Conservation (phyloP, 225 moss, liverwort and hornwort species). For the Rhytidiadelphus loreus region DNA sequence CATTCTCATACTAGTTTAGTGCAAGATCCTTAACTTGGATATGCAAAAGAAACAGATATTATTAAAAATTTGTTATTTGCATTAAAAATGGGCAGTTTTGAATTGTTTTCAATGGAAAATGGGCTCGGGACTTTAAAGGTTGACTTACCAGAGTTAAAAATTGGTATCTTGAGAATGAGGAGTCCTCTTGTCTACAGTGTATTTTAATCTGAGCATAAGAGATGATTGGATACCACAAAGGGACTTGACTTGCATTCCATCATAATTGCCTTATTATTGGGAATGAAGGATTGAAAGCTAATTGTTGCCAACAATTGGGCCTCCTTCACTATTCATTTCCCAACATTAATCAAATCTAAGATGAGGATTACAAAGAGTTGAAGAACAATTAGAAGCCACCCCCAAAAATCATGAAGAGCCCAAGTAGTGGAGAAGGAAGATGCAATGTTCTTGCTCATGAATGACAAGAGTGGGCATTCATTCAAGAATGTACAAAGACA, state of each 20-base stretch:
- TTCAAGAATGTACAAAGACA: slow-evolving; percentile 12
- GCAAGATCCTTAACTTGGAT: neutral
- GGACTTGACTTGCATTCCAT: neutral
- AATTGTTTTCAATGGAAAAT: no score
- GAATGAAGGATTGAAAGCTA: neutral
- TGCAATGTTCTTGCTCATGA: slow-evolving; percentile 1
- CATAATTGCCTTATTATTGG: neutral
- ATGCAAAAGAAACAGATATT: neutral
- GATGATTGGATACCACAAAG: neutral
- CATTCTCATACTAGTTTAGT: neutral
- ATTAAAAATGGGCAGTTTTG: neutral
- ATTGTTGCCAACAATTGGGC: neutral
- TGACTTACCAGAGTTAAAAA: no score
- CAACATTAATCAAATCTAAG: neutral
- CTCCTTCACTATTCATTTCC: neutral
- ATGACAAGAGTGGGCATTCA: slow-evolving; percentile 13
- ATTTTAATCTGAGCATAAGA: neutral
- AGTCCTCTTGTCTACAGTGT: neutral
- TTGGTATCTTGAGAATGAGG: neutral
- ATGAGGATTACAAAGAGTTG: neutral
- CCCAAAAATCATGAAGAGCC: neutral
- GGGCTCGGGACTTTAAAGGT: no score
- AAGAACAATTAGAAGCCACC: neutral
- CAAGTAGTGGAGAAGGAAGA: neutral
- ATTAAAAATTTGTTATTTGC: neutral